These are phyloP conservation scores for Keithomyces neogunnii DNA, from an alignment of 2,329 filamentous ascomycete genomes.

Conservation along the genomic window DNA sequence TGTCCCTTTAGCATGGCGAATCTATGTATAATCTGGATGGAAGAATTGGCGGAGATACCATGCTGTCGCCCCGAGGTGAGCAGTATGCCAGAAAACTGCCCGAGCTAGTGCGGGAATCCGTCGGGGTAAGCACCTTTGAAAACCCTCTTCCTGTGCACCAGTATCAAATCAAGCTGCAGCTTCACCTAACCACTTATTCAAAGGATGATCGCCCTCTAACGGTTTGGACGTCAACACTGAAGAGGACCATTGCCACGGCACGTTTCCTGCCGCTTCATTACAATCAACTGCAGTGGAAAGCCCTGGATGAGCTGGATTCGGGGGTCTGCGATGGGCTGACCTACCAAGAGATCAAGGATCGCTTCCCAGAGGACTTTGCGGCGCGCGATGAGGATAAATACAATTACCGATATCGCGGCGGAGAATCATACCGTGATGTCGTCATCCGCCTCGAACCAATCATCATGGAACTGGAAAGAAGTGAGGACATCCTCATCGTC, in stretches of 20 bases:
- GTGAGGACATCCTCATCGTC: constrained; percentile 94
- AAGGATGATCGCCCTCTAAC: constrained; percentile 53
- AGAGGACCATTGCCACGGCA: constrained; percentile 84
- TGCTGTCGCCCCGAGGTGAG: constrained; percentile 77
- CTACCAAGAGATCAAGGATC: constrained; percentile 86
- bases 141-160: background rate
- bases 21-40: constrained; percentile 86
- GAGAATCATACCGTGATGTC: constrained; percentile 91
- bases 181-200: constrained; percentile 7
- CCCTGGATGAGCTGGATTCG: constrained; percentile 91
- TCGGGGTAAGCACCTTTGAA: constrained; percentile 54
- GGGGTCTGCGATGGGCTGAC: constrained; percentile 96
- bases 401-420: constrained; percentile 97
- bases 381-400: constrained; percentile 98
- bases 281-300: constrained; percentile 98
- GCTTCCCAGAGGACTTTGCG: constrained; percentile 88
- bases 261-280: constrained; percentile 72
- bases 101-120: constrained; percentile 74
- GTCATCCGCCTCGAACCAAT: constrained; percentile 97
- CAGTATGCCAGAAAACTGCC: constrained; percentile 81
- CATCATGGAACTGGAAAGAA: constrained; percentile 97
- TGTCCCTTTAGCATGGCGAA: constrained; percentile 67
- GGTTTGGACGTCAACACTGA: constrained; percentile 56
- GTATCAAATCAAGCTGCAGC: background rate
- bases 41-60: constrained; percentile 86